phyloP scores from a whole-genome alignment of 73 alveolate species.

The Paramecium bursaria region DNA sequence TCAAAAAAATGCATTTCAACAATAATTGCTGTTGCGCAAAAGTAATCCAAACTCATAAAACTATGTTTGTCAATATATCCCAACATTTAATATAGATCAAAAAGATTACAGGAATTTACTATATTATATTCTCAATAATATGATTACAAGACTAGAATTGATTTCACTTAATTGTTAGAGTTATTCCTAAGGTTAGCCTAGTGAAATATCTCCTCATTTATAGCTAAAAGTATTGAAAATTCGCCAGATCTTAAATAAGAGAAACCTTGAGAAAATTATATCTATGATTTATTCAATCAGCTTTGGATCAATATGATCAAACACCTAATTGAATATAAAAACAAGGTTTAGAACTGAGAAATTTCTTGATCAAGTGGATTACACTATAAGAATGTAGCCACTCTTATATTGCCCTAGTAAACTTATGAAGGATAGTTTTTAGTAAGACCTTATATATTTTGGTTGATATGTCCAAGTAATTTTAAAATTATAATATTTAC shows the following conservation, averaged over 20 bases:
- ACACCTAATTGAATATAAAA: not conserved
- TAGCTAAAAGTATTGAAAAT: not conserved
- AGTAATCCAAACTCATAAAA: too few relatives aligned
- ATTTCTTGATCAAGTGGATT: too few relatives aligned
- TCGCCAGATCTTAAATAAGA: too few relatives aligned
- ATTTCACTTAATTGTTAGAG: not conserved
- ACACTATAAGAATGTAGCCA: not conserved
- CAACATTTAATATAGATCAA: conserved; percentile 38
- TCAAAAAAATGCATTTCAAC: too few relatives aligned
- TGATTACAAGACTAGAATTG: conserved; percentile 21
- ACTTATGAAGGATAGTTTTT: conserved; percentile 75
- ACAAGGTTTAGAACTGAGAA: not conserved
- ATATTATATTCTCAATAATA: conserved; percentile 18
- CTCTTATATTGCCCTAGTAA: not conserved
- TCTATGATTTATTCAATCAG: too few relatives aligned
- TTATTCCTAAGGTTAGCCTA: not conserved
- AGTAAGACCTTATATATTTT: conserved; percentile 90
- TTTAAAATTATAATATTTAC: conserved; percentile 91
- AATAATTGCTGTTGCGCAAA: too few relatives aligned
- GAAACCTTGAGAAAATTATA: too few relatives aligned
- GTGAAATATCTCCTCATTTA: not conserved
- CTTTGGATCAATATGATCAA: not conserved
- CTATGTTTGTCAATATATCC: too few relatives aligned
- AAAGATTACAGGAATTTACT: conserved; percentile 1
- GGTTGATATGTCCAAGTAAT: conserved; percentile 76